A percentile compares a stretch with the other conserved stretches of the same genome.
phyloP scores from a whole-genome alignment of 306 rosid genomes.

The Vigna radiata region DNA sequence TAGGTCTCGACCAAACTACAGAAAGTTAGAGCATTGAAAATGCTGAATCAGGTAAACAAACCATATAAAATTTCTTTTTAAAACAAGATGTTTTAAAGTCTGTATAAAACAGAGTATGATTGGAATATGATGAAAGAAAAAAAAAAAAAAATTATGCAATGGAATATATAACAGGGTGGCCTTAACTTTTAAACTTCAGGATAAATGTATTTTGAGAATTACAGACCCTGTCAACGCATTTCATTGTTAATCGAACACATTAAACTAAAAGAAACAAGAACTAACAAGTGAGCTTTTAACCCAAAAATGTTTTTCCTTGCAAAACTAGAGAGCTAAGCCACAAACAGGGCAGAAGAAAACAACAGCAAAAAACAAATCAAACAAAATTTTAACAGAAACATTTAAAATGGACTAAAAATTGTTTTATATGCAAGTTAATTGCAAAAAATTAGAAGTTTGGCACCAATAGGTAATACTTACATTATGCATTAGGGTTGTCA shows the following conservation, averaged over 20 bases:
- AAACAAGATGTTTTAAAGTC: conserved; percentile 11
- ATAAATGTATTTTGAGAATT: conserved; percentile 10
- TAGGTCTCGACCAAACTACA: no score
- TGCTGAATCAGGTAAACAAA: no score
- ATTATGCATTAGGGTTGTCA: background rate
- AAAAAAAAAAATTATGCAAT: background rate
- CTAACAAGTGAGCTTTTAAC: no score
- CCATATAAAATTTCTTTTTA: background rate
- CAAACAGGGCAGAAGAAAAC: background rate
- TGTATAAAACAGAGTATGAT: background rate
- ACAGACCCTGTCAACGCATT: background rate
- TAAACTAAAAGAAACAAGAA: conserved; percentile 19
- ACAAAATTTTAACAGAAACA: conserved; percentile 4
- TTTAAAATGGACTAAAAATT: background rate
- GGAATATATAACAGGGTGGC: background rate
- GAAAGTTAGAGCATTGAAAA: no score
- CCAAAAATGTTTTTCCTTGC: background rate
- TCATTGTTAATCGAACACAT: background rate
- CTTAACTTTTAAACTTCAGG: conserved; percentile 17
- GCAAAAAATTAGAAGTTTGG: background rate
- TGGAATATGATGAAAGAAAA: conserved; percentile 24
- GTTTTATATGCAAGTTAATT: background rate
- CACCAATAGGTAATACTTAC: conserved; percentile 4
- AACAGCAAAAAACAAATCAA: conserved; percentile 16
- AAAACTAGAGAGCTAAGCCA: conserved; percentile 6